phyloP scores from a whole-genome alignment of 306 rosid species.

The Sesbania bispinosa region DNA sequence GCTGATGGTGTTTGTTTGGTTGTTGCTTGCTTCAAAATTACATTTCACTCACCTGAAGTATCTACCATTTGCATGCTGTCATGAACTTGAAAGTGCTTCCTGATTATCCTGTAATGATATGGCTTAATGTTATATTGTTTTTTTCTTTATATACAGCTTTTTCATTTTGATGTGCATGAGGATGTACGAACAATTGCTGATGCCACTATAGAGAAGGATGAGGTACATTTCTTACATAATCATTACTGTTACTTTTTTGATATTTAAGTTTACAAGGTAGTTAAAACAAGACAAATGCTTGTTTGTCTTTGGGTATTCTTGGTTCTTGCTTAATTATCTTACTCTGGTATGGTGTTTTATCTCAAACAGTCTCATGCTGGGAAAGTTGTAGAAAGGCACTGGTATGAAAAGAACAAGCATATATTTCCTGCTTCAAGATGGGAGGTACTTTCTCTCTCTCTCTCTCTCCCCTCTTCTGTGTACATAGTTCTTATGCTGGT shows the following conservation, averaged over 20 bases:
- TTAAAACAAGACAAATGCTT: neutral
- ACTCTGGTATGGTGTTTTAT: neutral
- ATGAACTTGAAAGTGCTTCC: neutral
- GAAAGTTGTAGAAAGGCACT: slow-evolving; percentile 95
- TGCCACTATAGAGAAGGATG: slow-evolving; percentile 94
- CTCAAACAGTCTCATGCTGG: slow-evolving; percentile 88
- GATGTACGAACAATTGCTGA: slow-evolving; percentile 95
- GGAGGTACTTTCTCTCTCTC: slow-evolving; percentile 57
- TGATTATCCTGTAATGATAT: neutral
- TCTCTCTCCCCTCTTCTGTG: neutral
- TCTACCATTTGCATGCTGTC: neutral
- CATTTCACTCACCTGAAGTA: neutral
- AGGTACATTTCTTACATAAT: slow-evolving; percentile 49
- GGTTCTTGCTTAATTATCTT: neutral
- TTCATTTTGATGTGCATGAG: slow-evolving; percentile 97
- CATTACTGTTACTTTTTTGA: neutral
- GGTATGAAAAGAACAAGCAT: slow-evolving; percentile 98
- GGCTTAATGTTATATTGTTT: slow-evolving; percentile 5
- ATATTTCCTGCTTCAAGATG: slow-evolving; percentile 99
- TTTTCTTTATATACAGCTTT: slow-evolving; percentile 49
- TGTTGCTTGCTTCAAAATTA: neutral
- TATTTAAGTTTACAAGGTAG: neutral
- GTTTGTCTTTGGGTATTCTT: slow-evolving; percentile 1
- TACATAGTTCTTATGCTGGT: neutral
- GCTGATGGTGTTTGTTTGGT: neutral